These are phyloP conservation scores for Pleodorina starrii DNA, from an alignment of 139 green algal genomes.

Conservation along the genomic window DNA sequence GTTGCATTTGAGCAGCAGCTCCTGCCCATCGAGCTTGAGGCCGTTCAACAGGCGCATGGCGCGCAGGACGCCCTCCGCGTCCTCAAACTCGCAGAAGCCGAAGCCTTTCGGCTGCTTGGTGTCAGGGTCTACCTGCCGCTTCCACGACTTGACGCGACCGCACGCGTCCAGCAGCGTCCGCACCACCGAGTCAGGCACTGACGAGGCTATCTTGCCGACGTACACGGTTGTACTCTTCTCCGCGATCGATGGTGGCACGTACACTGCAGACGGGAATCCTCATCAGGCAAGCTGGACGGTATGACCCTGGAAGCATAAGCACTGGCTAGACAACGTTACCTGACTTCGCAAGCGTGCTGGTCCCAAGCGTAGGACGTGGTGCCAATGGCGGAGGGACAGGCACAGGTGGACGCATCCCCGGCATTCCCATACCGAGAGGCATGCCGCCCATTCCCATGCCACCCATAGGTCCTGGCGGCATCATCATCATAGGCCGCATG, in stretches of 20 bases:
- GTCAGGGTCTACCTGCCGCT: slow-evolving; percentile 85
- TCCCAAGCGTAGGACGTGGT: neutral
- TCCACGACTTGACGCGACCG: slow-evolving; percentile 89
- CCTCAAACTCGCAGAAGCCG: slow-evolving; percentile 93
- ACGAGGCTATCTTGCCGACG: slow-evolving; percentile 92
- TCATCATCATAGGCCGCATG: slow-evolving; percentile 47
- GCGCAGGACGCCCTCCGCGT: slow-evolving; percentile 79
- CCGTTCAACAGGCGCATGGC: slow-evolving; percentile 81
- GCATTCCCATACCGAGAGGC: slow-evolving; percentile 19
- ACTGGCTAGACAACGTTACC: neutral
- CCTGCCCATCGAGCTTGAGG: slow-evolving; percentile 84
- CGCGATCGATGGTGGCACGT: slow-evolving; percentile 40
- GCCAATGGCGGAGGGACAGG: neutral
- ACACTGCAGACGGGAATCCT: slow-evolving; percentile 1
- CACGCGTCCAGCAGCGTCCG: slow-evolving; percentile 86
- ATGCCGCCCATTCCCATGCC: slow-evolving; percentile 17
- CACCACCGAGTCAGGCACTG: slow-evolving; percentile 78
- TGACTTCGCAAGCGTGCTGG: neutral
- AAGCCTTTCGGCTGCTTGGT: slow-evolving; percentile 88
- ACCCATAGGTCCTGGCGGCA: slow-evolving; percentile 13
- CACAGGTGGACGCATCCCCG: neutral
- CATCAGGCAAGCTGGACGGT: too few species aligned
- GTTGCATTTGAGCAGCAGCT: slow-evolving; percentile 91
- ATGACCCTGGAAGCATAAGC: too few species aligned
- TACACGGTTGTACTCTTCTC: slow-evolving; percentile 85